A percentile compares a stretch with the other conserved stretches of the same genome.
These are phyloP conservation scores for Golubevia sp. DNA, from an alignment of 1,284 basidiomycete genomes.

Conservation along the genomic window DNA sequence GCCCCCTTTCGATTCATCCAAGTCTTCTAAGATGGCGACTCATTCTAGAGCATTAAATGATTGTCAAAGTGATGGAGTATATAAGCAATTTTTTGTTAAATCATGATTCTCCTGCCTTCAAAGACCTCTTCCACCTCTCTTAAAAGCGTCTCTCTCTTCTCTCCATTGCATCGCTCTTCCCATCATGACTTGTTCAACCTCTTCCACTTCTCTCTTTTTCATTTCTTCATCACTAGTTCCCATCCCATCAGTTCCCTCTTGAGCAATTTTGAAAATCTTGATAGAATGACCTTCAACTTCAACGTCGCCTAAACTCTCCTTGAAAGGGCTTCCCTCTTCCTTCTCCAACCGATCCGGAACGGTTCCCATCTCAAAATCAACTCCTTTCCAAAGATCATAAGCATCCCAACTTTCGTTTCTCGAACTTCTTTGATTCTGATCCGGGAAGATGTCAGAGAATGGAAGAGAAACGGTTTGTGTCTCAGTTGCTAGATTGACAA, in stretches of 20 bases:
- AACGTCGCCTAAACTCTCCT: neutral
- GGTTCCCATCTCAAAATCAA: neutral
- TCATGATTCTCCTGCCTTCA: too few species aligned
- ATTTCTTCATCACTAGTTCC: neutral
- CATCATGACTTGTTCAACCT: neutral
- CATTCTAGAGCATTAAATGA: too few species aligned
- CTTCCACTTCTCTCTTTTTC: neutral
- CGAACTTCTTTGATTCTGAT: neutral
- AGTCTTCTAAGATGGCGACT: too few species aligned
- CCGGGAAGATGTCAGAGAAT: constrained; percentile 13
- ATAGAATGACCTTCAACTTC: neutral
- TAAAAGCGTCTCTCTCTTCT: neutral
- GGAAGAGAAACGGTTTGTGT: constrained; percentile 7
- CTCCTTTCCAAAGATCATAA: constrained; percentile 2
- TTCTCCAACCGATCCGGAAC: neutral
- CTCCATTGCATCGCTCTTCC: neutral
- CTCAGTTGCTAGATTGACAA: constrained; percentile 17
- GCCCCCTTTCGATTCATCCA: too few species aligned
- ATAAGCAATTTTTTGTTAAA: too few species aligned
- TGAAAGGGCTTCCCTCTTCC: neutral
- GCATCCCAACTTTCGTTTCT: neutral
- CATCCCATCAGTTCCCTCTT: neutral
- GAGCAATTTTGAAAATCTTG: neutral
- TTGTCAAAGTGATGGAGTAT: too few species aligned
- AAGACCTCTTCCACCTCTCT: neutral